These are phyloP conservation scores for Microdochium paspali DNA, from an alignment of 2,329 filamentous ascomycete species.

Conservation along the genomic window DNA sequence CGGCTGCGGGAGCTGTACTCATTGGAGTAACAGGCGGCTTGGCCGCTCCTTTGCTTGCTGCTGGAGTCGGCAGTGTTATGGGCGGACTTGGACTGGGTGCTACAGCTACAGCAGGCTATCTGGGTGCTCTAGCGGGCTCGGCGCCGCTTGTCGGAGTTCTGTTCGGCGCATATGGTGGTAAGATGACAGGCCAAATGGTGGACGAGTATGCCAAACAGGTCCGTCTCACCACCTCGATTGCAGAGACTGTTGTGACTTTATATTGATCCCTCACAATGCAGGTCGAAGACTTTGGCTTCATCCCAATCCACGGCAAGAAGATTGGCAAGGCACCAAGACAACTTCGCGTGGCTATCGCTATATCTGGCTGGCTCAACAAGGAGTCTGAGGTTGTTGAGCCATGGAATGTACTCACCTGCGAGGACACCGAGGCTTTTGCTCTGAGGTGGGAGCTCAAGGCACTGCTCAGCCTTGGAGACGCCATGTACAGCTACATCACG, in stretches of 20 bases:
- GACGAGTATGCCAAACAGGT: conserved; percentile 51
- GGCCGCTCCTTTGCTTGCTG: conserved; percentile 68
- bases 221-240: background rate
- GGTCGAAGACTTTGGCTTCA: conserved; percentile 81
- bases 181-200: conserved; percentile 79
- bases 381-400: conserved; percentile 63
- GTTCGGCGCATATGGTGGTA: conserved; percentile 79
- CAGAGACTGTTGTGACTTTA: background rate
- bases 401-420: conserved; percentile 63
- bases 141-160: conserved; percentile 71
- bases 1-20: conserved; percentile 40
- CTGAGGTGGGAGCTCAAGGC: conserved; percentile 76
- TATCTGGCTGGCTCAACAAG: conserved; percentile 74
- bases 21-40: conserved; percentile 69
- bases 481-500: conserved; percentile 69
- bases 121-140: conserved; percentile 74
- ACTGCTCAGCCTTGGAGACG: conserved; percentile 67
- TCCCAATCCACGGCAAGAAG: conserved; percentile 57
- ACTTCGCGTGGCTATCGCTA: conserved; percentile 69
- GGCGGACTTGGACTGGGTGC: conserved; percentile 72
- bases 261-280: conserved; percentile 44
- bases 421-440: conserved; percentile 69
- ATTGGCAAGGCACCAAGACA: conserved; percentile 30
- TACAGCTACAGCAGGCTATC: conserved; percentile 67
- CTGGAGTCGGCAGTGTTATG: conserved; percentile 71